Base-by-base conservation (phyloP, 2,329 filamentous ascomycete species). In the Meredithiella fracta region DNA sequence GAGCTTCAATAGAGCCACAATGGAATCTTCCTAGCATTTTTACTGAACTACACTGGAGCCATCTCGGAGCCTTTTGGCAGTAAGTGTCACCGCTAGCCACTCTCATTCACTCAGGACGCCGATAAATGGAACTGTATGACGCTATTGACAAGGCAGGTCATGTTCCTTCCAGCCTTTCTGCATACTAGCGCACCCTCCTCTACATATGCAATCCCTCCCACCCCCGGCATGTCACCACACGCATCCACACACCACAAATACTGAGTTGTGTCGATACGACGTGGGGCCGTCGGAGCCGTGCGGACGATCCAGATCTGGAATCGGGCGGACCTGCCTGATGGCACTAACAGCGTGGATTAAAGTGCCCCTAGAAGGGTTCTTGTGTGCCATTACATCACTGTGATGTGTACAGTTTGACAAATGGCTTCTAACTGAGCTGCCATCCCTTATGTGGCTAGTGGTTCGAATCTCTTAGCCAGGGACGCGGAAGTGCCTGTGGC, bases 1-100 rank as follows among this genome's bases (percentile, higher is more conserved):
- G 56, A 58, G 56, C 56, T 52, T 57, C 51, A 57, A 54, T 50
- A 31, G 55, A 57, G 55, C 55, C 37, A 29, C 55, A 56, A 56
- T 42, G 51, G 49, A 38, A 42, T 40, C 34, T 34, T 53, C 44
- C 25, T 34, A 20, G 29, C 11, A 7, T 25, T 47, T 31, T 51
- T 51, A 44, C 23, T 47, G 23, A 23, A 34, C 51, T n/a, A 44
- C 23, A 37, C 25, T 51, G 38, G 54, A 23, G 49, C 49, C 38
- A 15, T 26, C 38, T 56, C 54, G 54, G 50, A 52, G 42, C 23
- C 44, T 53, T 42, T 51, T 15, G 15, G 8, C 25, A 2, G 34
- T 15, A 49, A 52, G 20, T 51, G 49, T 11, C 14, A 17, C 38
- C 37, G 22, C 23, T 53, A 25, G 49, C 25, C 26, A 50, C 38